These are phyloP conservation scores for Rhodotorula sp. DNA, from an alignment of 1,284 basidiomycete species.

Conservation along the genomic window DNA sequence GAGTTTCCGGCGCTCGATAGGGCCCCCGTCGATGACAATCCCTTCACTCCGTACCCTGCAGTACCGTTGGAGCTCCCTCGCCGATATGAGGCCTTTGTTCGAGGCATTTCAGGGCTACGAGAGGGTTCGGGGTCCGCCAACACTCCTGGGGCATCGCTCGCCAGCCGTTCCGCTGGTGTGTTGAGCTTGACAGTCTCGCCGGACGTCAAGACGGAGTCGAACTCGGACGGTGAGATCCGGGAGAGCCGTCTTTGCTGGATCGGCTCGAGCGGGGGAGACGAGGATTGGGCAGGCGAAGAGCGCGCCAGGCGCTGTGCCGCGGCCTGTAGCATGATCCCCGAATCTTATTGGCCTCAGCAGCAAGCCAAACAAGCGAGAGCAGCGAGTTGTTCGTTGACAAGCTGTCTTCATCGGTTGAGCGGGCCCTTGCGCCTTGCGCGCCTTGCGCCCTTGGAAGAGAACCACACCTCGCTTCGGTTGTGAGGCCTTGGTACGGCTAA, in stretches of 20 bases:
- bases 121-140: not conserved
- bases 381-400: too few species aligned
- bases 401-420: too few species aligned
- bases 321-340: not conserved
- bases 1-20: too few species aligned
- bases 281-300: not conserved
- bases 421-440: not conserved
- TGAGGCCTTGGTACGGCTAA: too few species aligned
- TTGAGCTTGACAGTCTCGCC: constrained; percentile 10
- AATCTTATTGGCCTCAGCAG: too few species aligned
- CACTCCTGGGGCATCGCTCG: not conserved
- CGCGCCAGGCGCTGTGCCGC: not conserved
- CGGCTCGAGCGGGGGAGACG: not conserved
- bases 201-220: constrained; percentile 27
- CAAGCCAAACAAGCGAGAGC: too few species aligned
- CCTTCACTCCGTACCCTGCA: too few species aligned
- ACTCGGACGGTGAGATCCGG: constrained; percentile 31
- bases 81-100: not conserved
- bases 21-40: too few species aligned
- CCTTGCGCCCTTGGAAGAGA: not conserved
- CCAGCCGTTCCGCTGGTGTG: not conserved
- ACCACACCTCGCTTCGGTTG: too few species aligned
- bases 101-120: not conserved
- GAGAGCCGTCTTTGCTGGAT: constrained; percentile 18
- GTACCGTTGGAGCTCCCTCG: not conserved